Evolutionary conservation across 2,329 filamentous ascomycete species (phyloP).

Genomic region (Cercospora nicotianae): DNA sequence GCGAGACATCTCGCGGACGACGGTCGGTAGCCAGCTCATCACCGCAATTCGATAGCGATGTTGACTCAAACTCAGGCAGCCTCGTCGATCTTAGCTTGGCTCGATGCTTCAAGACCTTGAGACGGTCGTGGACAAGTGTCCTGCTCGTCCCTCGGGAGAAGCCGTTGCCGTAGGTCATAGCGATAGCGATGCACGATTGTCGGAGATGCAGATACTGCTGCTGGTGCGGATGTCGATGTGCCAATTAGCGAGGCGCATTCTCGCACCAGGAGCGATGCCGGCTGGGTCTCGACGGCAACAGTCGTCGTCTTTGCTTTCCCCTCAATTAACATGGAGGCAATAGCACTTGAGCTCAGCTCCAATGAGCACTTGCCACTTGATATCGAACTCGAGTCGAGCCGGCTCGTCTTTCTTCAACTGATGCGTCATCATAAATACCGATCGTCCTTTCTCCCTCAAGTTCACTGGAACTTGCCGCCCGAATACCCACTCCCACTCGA

Average conservation of each 20-base stretch:
- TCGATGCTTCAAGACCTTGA: not conserved
- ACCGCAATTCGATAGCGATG: not conserved
- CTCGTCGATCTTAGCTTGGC: not conserved
- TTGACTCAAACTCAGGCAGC: not conserved
- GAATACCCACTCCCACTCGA: slow-evolving; percentile 1
- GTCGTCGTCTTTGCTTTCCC: not conserved
- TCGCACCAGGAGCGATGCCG: not conserved
- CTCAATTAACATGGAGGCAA: not conserved
- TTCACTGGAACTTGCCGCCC: not conserved
- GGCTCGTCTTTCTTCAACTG: not conserved
- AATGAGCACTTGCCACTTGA: not conserved
- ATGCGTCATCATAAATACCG: not conserved
- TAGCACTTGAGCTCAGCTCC: not conserved
- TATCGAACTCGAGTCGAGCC: not conserved
- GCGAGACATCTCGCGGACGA: not conserved
- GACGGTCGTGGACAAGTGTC: not conserved
- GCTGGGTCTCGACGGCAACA: not conserved
- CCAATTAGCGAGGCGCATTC: not conserved
- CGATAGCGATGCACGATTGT: not conserved
- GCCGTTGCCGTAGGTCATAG: not conserved
- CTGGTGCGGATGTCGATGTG: not conserved
- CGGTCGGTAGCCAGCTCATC: not conserved
- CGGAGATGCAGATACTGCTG: not conserved
- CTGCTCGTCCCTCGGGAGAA: not conserved
- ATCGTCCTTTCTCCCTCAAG: not conserved